Evolutionary conservation across 495 filamentous ascomycete genomes (phyloP).

Genomic region (Tetracladium setigerum): DNA sequence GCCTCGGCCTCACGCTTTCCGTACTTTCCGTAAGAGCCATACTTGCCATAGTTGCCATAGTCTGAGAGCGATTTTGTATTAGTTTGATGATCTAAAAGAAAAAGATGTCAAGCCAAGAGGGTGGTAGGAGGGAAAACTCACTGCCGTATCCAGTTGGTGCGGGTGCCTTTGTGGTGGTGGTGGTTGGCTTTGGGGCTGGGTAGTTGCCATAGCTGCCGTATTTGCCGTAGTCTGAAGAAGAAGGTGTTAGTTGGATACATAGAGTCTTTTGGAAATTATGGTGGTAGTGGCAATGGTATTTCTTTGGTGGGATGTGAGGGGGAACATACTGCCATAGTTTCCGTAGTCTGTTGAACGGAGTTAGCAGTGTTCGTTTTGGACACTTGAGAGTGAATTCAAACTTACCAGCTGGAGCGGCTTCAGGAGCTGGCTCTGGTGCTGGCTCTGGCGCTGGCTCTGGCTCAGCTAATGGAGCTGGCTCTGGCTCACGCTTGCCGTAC

Average conservation of each 20-base stretch:
- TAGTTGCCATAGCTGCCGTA: slow-evolving; percentile 5
- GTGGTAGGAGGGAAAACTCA: too few relatives aligned
- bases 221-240: slow-evolving; percentile 1
- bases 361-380: not conserved
- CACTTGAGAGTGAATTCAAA: not conserved
- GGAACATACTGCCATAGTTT: slow-evolving; percentile 5
- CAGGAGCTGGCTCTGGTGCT: slow-evolving; percentile 6
- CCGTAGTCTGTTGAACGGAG: slow-evolving; percentile 4
- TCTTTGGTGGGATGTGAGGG: not conserved
- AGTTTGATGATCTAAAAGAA: too few relatives aligned
- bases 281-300: not conserved
- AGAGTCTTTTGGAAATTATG: not conserved
- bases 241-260: not conserved
- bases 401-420: not conserved
- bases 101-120: too few relatives aligned
- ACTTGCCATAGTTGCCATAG: not conserved
- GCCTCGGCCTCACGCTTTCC: not conserved
- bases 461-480: slow-evolving; percentile 1
- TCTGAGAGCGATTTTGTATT: too few relatives aligned
- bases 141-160: not conserved
- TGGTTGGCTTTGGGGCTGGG: not conserved
- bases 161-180: not conserved
- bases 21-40: not conserved
- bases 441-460: slow-evolving; percentile 4
- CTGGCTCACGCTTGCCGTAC: slow-evolving; percentile 4